Conservation (phyloP, 208 protist species). For the Borovskyia barvae region DNA sequence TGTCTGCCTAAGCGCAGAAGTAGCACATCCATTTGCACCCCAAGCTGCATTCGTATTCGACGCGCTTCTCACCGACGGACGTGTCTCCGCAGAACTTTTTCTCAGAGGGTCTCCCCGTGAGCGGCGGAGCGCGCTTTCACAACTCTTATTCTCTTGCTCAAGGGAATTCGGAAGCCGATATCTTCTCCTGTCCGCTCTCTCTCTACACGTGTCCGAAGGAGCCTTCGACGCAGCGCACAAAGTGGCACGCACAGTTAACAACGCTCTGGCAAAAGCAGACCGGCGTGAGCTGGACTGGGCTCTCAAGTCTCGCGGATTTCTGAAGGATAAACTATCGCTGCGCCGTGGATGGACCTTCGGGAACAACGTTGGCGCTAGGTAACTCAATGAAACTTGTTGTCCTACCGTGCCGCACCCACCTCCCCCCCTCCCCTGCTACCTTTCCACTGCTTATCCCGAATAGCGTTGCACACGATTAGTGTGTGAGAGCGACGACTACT, state of each 20-base stretch:
- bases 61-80: slow-evolving; percentile 26
- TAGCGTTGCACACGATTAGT: too few relatives aligned
- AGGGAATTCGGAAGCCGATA: slow-evolving; percentile 37
- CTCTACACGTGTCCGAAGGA: too few relatives aligned
- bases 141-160: slow-evolving; percentile 7
- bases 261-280: slow-evolving; percentile 6
- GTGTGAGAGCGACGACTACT: too few relatives aligned
- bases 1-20: slow-evolving; percentile 21
- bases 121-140: slow-evolving; percentile 12
- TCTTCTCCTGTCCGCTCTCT: too few relatives aligned
- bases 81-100: slow-evolving; percentile 18
- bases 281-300: slow-evolving; percentile 22
- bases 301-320: slow-evolving; percentile 7
- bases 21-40: slow-evolving; percentile 22
- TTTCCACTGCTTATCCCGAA: too few relatives aligned
- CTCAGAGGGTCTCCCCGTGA: slow-evolving; percentile 31
- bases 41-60: slow-evolving; percentile 42
- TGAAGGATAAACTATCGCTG: not conserved
- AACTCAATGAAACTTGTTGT: too few relatives aligned
- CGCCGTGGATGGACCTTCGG: slow-evolving; percentile 12
- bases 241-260: not conserved
- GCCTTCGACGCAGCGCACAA: not conserved
- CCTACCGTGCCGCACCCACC: too few relatives aligned
- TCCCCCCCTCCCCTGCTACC: too few relatives aligned
- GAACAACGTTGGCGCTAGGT: too few relatives aligned